Evolutionary conservation across 164 flowering plant species (phyloP).

Genomic region (Magnolia changhungtana): DNA sequence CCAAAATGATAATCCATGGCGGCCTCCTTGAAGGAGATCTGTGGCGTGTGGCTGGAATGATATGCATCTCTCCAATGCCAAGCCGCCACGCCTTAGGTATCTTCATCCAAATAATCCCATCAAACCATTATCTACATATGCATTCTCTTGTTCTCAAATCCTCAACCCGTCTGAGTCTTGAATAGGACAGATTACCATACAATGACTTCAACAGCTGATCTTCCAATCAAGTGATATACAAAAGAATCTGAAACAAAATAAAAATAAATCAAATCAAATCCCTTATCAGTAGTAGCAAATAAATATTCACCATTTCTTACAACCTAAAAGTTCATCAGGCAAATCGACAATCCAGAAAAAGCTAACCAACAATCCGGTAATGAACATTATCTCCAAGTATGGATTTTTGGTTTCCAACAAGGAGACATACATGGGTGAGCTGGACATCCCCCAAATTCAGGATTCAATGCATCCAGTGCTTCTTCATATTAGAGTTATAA

Average conservation of each 20-base stretch:
- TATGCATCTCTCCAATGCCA: conserved; percentile 62
- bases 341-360: not conserved
- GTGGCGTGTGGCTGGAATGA: conserved; percentile 66
- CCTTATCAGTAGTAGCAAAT: not conserved
- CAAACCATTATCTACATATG: conserved; percentile 15
- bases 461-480: no score
- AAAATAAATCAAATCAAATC: not conserved
- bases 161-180: not conserved
- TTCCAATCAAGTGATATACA: conserved; percentile 1
- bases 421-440: no score
- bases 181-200: not conserved
- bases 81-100: conserved; percentile 57
- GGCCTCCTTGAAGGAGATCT: conserved; percentile 72
- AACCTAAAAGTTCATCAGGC: not conserved
- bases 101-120: conserved; percentile 54
- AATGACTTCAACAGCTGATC: not conserved
- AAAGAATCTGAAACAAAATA: conserved; percentile 3
- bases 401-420: no score
- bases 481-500: no score
- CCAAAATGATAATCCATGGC: conserved; percentile 75
- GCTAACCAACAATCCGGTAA: no score
- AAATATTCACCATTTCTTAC: not conserved
- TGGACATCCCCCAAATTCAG: no score
- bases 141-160: not conserved
- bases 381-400: no score